These are phyloP conservation scores for Zangia roseola DNA, from an alignment of 768 basidiomycete species.

Conservation along the genomic window DNA sequence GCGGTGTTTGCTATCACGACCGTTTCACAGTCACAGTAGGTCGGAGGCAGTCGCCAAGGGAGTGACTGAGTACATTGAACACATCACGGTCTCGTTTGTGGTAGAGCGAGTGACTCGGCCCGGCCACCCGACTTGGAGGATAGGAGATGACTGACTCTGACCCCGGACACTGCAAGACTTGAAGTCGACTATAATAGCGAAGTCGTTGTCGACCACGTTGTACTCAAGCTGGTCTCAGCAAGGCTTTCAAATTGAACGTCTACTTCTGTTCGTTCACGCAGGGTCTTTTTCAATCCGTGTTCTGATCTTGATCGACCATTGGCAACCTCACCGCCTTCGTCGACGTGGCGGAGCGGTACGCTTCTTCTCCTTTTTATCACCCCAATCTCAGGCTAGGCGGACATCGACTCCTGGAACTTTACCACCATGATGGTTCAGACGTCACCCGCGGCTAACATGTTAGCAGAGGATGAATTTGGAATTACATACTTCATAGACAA, in stretches of 20 bases:
- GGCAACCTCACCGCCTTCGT: not conserved
- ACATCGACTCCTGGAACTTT: conserved; percentile 4
- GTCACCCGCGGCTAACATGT: conserved; percentile 18
- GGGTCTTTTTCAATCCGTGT: not conserved
- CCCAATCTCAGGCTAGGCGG: conserved; percentile 3
- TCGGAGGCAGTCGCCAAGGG: too few species aligned
- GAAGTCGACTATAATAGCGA: not conserved
- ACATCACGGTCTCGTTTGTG: too few species aligned
- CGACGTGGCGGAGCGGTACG: not conserved
- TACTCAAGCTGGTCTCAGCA: conserved; percentile 4
- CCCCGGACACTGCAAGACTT: conserved; percentile 21
- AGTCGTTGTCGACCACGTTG: conserved; percentile 5
- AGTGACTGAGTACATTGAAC: too few species aligned
- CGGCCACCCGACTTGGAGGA: too few species aligned
- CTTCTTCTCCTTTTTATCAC: conserved; percentile 5
- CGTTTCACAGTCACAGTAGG: too few species aligned
- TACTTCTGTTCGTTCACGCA: not conserved
- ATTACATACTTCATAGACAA: conserved; percentile 82
- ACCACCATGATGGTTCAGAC: conserved; percentile 16
- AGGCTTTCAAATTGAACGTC: not conserved
- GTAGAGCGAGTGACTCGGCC: too few species aligned
- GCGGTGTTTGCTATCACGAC: too few species aligned
- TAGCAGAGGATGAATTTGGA: conserved; percentile 63
- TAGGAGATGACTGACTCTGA: conserved; percentile 9
- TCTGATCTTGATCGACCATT: not conserved